Conservation (phyloP, 164 flowering plant genomes). For the Aristolochia contorta region DNA sequence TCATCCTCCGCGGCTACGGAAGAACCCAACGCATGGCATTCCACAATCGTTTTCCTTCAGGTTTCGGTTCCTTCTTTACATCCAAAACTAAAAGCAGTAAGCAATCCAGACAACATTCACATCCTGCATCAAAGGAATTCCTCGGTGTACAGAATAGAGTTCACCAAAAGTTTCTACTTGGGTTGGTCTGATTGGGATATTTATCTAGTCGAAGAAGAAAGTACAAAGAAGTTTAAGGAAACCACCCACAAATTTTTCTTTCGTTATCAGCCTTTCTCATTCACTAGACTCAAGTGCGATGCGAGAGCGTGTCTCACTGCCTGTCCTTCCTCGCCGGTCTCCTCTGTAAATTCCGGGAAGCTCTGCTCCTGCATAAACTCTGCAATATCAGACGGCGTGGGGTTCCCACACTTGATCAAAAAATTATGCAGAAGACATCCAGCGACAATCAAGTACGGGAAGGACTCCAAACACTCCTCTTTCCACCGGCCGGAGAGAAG, state of each 20-base stretch:
- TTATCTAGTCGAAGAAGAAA: background rate
- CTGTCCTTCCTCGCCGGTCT: conserved; percentile 33
- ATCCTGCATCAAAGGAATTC: too few species aligned
- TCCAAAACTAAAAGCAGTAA: too few species aligned
- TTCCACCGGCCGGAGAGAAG: conserved; percentile 49
- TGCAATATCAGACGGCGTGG: conserved; percentile 19
- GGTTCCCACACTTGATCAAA: conserved; percentile 46
- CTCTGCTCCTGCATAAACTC: conserved; percentile 14
- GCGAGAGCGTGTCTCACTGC: conserved; percentile 54
- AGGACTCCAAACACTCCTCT: conserved; percentile 38
- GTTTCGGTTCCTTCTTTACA: too few species aligned
- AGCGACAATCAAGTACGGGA: conserved; percentile 50
- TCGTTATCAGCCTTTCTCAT: conserved; percentile 5
- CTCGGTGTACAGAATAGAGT: too few species aligned
- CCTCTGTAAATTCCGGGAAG: conserved; percentile 37
- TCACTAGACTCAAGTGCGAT: conserved; percentile 41
- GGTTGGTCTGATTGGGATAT: too few species aligned
- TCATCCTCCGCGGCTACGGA: too few species aligned
- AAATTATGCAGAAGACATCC: conserved; percentile 75
- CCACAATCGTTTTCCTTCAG: too few species aligned
- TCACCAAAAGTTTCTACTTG: too few species aligned
- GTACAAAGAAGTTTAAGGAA: background rate
- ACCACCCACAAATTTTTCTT: background rate
- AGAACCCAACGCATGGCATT: too few species aligned
- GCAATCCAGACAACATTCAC: too few species aligned